These are phyloP conservation scores for Solanum neorickii DNA, from an alignment of 257 asterid species.

Conservation along the genomic window DNA sequence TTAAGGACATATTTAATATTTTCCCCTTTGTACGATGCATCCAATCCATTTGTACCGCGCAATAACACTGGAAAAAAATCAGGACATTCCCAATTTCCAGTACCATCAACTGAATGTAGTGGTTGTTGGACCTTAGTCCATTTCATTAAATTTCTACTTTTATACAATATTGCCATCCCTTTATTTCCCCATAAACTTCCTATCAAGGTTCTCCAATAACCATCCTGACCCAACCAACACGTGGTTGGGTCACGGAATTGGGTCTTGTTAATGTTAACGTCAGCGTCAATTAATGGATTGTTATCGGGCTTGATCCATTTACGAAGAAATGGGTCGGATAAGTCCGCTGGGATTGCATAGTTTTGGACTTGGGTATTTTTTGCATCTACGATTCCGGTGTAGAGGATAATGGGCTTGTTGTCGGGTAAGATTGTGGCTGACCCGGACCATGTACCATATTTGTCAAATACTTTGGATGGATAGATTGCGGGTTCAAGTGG, in stretches of 20 bases:
- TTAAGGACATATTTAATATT: slow-evolving; percentile 3
- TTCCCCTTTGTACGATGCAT: not conserved
- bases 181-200: slow-evolving; percentile 8
- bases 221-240: slow-evolving; percentile 34
- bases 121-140: slow-evolving; percentile 6
- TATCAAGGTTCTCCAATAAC: slow-evolving; percentile 23
- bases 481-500: slow-evolving; percentile 15
- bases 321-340: slow-evolving; percentile 28
- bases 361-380: slow-evolving; percentile 34
- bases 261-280: slow-evolving; percentile 5
- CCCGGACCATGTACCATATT: slow-evolving; percentile 43
- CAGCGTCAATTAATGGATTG: slow-evolving; percentile 27
- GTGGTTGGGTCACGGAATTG: slow-evolving; percentile 53
- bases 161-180: slow-evolving; percentile 27
- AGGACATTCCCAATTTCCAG: slow-evolving; percentile 22
- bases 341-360: slow-evolving; percentile 28
- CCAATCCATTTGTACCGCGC: not conserved
- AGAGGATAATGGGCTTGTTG: slow-evolving; percentile 27
- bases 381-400: slow-evolving; percentile 31
- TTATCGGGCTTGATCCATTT: slow-evolving; percentile 37
- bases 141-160: slow-evolving; percentile 17
- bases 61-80: slow-evolving; percentile 12
- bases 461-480: slow-evolving; percentile 30
- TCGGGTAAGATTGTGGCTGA: slow-evolving; percentile 35
- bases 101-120: not conserved